phyloP scores from a whole-genome alignment of 352 stramenopile genomes.

The Thalassiosira livingstoniorum region DNA sequence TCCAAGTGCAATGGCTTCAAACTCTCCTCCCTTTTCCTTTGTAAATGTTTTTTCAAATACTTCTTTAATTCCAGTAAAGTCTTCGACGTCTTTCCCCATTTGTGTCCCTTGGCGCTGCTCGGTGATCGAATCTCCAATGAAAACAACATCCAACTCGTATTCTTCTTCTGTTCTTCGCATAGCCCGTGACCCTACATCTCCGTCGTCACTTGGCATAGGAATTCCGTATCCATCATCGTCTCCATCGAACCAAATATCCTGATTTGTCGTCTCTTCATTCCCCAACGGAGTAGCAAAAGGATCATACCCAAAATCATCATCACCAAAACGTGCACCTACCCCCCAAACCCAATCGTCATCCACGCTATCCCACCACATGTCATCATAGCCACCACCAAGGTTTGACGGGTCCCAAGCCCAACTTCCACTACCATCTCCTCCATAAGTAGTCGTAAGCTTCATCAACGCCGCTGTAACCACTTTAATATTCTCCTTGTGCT shows the following conservation, averaged over 20 bases:
- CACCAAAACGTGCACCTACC: conserved; percentile 38
- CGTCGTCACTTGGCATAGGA: conserved; percentile 10
- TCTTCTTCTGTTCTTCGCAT: not conserved
- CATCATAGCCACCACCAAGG: conserved; percentile 35
- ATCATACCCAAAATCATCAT: conserved; percentile 28
- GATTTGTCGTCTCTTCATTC: too few relatives aligned
- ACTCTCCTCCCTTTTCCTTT: conserved; percentile 57
- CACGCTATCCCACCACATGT: conserved; percentile 36
- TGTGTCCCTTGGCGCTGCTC: conserved; percentile 65
- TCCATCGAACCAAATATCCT: conserved; percentile 22
- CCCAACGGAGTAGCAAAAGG: not conserved
- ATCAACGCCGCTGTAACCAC: conserved; percentile 39
- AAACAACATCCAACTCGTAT: conserved; percentile 70
- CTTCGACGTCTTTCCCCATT: conserved; percentile 25
- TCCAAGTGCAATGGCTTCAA: conserved; percentile 69
- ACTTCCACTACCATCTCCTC: not conserved
- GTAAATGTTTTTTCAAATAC: conserved; percentile 75
- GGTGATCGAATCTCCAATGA: conserved; percentile 74
- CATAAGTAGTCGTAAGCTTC: not conserved
- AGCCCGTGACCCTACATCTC: not conserved
- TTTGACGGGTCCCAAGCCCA: too few relatives aligned
- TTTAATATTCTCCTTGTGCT: conserved; percentile 60
- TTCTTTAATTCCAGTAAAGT: conserved; percentile 51
- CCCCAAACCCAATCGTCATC: conserved; percentile 59
- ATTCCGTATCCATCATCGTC: conserved; percentile 42